These are phyloP conservation scores for Ustulina deusta DNA, from an alignment of 2,329 filamentous ascomycete species.

Conservation along the genomic window DNA sequence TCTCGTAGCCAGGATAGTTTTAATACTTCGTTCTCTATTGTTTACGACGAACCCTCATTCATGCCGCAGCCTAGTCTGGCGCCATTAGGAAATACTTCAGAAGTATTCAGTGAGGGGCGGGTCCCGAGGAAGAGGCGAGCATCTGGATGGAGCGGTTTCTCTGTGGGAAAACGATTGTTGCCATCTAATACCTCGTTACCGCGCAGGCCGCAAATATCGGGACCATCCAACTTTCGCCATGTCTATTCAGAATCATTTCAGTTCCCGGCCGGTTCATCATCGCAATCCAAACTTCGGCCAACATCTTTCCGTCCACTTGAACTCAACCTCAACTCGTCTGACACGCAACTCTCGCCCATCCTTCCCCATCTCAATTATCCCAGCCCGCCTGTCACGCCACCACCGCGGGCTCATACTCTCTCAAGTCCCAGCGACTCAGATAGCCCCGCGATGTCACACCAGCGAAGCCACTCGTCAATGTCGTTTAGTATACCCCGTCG, in stretches of 20 bases:
- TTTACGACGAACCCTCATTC: conserved; percentile 55
- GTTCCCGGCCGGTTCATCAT: conserved; percentile 44
- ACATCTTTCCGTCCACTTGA: conserved; percentile 66
- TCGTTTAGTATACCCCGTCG: conserved; percentile 68
- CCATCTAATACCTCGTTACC: conserved; percentile 55
- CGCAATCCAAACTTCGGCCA: conserved; percentile 49
- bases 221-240: conserved; percentile 71
- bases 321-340: conserved; percentile 64
- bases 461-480: conserved; percentile 63
- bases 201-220: conserved; percentile 68
- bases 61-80: conserved; percentile 51
- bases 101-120: conserved; percentile 49
- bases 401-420: conserved; percentile 55
- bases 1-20: conserved; percentile 55
- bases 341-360: conserved; percentile 66
- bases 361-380: conserved; percentile 63
- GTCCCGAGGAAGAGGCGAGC: conserved; percentile 55
- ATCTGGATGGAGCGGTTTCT: conserved; percentile 58
- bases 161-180: conserved; percentile 60
- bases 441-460: conserved; percentile 53
- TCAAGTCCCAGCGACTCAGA: conserved; percentile 51
- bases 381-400: conserved; percentile 53
- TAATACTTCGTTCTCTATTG: conserved; percentile 53
- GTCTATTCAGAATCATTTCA: conserved; percentile 57
- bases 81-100: conserved; percentile 45